These are phyloP conservation scores for Mesembryanthemum crystallinum DNA, from an alignment of 148 eudicot species.

Conservation along the genomic window DNA sequence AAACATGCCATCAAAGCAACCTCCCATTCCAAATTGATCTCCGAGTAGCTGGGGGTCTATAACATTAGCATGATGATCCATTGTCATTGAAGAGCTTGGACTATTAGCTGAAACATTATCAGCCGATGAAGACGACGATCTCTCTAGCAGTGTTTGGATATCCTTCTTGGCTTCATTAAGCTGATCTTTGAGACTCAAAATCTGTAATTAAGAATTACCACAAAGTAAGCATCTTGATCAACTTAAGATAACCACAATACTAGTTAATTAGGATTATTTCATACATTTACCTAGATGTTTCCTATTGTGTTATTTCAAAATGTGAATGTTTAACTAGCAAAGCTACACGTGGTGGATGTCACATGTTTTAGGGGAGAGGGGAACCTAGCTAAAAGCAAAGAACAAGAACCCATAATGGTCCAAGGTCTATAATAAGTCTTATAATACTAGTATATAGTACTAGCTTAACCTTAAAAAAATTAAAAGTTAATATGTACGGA, in stretches of 20 bases:
- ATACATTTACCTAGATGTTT: constrained; percentile 13
- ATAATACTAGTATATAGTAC: background rate
- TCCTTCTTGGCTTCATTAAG: constrained; percentile 58
- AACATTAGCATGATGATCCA: constrained; percentile 36
- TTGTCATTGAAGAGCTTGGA: constrained; percentile 59
- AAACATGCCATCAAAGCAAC: constrained; percentile 26
- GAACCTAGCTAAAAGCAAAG: background rate
- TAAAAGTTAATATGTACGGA: constrained; percentile 13
- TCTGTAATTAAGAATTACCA: constrained; percentile 39
- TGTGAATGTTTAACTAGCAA: background rate
- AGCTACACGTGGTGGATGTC: constrained; percentile 20
- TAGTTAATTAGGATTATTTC: too few relatives aligned
- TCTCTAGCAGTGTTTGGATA: constrained; percentile 32
- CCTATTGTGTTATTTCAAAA: background rate
- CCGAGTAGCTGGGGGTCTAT: constrained; percentile 9
- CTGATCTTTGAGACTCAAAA: constrained; percentile 49
- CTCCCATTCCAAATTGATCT: constrained; percentile 27
- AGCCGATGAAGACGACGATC: constrained; percentile 24
- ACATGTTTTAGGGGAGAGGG: constrained; percentile 12
- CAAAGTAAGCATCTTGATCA: background rate
- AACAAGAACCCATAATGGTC: constrained; percentile 4
- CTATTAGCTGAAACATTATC: constrained; percentile 57
- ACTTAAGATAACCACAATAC: too few relatives aligned
- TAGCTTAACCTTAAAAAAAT: constrained; percentile 6
- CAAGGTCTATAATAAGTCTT: too few relatives aligned